Conservation (phyloP, 495 filamentous ascomycete species). For the Aspergillus diversus region DNA sequence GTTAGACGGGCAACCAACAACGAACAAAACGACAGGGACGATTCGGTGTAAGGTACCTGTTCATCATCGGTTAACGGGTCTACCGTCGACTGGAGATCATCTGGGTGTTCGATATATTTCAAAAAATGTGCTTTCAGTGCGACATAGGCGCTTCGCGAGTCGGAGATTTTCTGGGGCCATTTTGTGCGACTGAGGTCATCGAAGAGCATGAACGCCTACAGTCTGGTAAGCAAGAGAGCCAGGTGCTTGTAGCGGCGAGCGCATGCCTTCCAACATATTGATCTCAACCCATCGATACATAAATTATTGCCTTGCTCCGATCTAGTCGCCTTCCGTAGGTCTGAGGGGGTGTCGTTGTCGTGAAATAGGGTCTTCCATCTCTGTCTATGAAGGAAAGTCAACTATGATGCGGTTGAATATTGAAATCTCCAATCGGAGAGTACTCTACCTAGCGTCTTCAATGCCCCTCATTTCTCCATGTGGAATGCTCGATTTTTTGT, state of each 20-base stretch:
- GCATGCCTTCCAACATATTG: slow-evolving; percentile 90
- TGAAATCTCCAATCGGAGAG: not conserved
- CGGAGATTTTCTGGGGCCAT: slow-evolving; percentile 69
- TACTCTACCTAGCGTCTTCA: slow-evolving; percentile 60
- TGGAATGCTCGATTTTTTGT: slow-evolving; percentile 19
- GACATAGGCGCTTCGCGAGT: slow-evolving; percentile 73
- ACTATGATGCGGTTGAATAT: not conserved
- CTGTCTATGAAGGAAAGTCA: slow-evolving; percentile 38
- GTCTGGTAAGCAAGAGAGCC: slow-evolving; percentile 22
- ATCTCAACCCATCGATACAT: slow-evolving; percentile 75
- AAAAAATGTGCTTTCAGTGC: slow-evolving; percentile 75
- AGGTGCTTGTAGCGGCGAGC: slow-evolving; percentile 7
- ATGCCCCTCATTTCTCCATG: slow-evolving; percentile 62
- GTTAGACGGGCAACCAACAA: slow-evolving; percentile 41
- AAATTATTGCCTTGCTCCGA: slow-evolving; percentile 57
- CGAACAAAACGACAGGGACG: not conserved
- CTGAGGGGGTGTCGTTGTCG: slow-evolving; percentile 59
- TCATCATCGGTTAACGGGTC: slow-evolving; percentile 90
- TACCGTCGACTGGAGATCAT: slow-evolving; percentile 69
- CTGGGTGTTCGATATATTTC: slow-evolving; percentile 77
- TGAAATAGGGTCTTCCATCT: slow-evolving; percentile 71
- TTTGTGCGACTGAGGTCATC: slow-evolving; percentile 63
- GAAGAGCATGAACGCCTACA: slow-evolving; percentile 80
- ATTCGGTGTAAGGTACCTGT: slow-evolving; percentile 58
- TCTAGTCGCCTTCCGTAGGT: slow-evolving; percentile 69